phyloP scores from a whole-genome alignment of 257 asterid species.

The Verbascum thapsus region DNA sequence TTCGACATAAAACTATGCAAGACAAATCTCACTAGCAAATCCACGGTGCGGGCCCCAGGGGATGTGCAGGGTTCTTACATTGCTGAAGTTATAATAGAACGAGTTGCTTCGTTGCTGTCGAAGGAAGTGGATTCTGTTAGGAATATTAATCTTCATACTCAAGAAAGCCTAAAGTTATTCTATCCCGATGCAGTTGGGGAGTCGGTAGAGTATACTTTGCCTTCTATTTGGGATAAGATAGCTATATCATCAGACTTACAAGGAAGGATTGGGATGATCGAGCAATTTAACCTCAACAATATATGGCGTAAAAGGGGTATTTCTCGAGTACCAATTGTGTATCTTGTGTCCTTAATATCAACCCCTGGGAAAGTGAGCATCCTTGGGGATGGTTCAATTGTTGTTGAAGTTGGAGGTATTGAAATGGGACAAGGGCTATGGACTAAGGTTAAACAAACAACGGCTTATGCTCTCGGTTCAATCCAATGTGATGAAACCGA shows the following conservation, averaged over 20 bases:
- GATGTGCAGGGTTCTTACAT: slow-evolving; percentile 64
- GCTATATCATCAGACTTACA: slow-evolving; percentile 44
- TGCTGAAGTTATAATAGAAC: slow-evolving; percentile 72
- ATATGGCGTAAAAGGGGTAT: slow-evolving; percentile 64
- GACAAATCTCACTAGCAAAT: slow-evolving; percentile 59
- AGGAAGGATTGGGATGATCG: slow-evolving; percentile 32
- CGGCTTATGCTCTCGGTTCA: slow-evolving; percentile 58
- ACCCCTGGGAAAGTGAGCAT: slow-evolving; percentile 69
- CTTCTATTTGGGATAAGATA: slow-evolving; percentile 61
- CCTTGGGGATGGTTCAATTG: slow-evolving; percentile 59
- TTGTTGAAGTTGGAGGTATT: slow-evolving; percentile 75
- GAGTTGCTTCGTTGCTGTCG: slow-evolving; percentile 49
- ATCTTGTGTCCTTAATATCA: slow-evolving; percentile 32
- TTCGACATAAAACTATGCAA: slow-evolving; percentile 66
- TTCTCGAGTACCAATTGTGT: slow-evolving; percentile 58
- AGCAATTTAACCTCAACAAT: slow-evolving; percentile 44
- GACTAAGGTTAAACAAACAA: slow-evolving; percentile 73
- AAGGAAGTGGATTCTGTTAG: slow-evolving; percentile 58
- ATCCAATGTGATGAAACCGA: slow-evolving; percentile 51
- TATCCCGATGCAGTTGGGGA: slow-evolving; percentile 42
- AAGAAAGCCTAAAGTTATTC: slow-evolving; percentile 55
- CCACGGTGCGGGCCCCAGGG: slow-evolving; percentile 78
- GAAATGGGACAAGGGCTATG: slow-evolving; percentile 84
- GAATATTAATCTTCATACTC: slow-evolving; percentile 52
- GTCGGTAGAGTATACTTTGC: slow-evolving; percentile 52